Evolutionary conservation across 2,329 filamentous ascomycete species (phyloP).

Genomic region (Coniochaeta sp.): DNA sequence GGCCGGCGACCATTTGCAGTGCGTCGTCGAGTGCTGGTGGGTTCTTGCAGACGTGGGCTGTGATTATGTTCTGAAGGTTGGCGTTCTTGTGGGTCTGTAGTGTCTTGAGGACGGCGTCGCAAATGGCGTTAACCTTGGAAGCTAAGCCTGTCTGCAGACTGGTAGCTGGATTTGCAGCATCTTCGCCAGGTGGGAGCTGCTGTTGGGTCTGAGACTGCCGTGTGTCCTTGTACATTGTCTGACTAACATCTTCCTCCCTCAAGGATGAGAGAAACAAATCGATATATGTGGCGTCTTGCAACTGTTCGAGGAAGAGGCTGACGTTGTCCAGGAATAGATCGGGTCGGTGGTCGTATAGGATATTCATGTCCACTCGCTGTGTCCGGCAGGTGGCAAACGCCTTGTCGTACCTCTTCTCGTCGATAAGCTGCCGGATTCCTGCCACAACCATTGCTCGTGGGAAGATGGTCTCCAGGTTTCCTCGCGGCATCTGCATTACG

Average conservation of each 20-base stretch:
- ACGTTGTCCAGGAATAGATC: slow-evolving; percentile 75
- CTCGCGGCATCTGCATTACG: slow-evolving; percentile 89
- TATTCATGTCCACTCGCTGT: slow-evolving; percentile 96
- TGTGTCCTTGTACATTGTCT: slow-evolving; percentile 91
- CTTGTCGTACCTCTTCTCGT: slow-evolving; percentile 69
- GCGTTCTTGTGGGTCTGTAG: slow-evolving; percentile 55
- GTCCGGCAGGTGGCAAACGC: slow-evolving; percentile 86
- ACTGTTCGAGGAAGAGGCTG: slow-evolving; percentile 71
- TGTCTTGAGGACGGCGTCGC: slow-evolving; percentile 70
- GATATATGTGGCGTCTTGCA: slow-evolving; percentile 73
- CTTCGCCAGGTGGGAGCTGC: slow-evolving; percentile 1
- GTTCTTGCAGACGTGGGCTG: slow-evolving; percentile 86
- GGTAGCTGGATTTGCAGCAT: neutral
- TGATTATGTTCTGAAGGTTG: slow-evolving; percentile 86
- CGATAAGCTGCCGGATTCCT: slow-evolving; percentile 76
- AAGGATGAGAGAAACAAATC: slow-evolving; percentile 88
- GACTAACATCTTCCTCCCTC: slow-evolving; percentile 82
- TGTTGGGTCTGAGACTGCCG: slow-evolving; percentile 35
- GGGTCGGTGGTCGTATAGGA: slow-evolving; percentile 88
- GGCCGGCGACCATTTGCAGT: slow-evolving; percentile 66
- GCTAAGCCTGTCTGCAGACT: slow-evolving; percentile 6
- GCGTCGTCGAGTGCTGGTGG: slow-evolving; percentile 87
- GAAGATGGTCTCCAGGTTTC: slow-evolving; percentile 92
- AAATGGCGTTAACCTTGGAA: slow-evolving; percentile 79
- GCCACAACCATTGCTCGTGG: slow-evolving; percentile 88